phyloP scores from a whole-genome alignment of 2,329 filamentous ascomycete species.

The Aspergillus ustus region DNA sequence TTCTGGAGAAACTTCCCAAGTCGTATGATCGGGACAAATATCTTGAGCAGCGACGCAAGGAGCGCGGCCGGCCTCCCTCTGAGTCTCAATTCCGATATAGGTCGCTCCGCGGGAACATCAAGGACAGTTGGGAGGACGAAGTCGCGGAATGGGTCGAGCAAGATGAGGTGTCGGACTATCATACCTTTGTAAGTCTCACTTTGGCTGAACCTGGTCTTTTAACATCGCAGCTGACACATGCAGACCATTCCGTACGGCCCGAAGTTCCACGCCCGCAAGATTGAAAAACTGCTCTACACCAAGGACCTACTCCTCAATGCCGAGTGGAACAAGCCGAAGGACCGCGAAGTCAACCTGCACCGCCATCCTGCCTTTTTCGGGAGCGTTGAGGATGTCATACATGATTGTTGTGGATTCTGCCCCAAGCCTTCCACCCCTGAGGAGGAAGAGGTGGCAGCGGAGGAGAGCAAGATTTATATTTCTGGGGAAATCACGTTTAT shows the following conservation, averaged over 20 bases:
- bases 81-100: constrained; percentile 44
- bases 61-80: constrained; percentile 70
- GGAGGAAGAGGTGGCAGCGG: constrained; percentile 71
- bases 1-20: constrained; percentile 78
- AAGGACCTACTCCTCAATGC: constrained; percentile 82
- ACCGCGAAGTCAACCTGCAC: constrained; percentile 77
- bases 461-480: constrained; percentile 76
- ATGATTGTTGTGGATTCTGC: constrained; percentile 82
- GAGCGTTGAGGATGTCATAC: constrained; percentile 71
- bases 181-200: constrained; percentile 69
- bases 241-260: constrained; percentile 45
- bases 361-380: constrained; percentile 87
- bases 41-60: constrained; percentile 68
- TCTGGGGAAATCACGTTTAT: constrained; percentile 75
- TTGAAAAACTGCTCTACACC: constrained; percentile 81
- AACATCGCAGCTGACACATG: neutral
- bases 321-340: constrained; percentile 80
- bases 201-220: constrained; percentile 40
- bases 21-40: constrained; percentile 71
- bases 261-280: constrained; percentile 54
- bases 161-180: constrained; percentile 77
- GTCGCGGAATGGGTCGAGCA: constrained; percentile 81
- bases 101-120: constrained; percentile 71
- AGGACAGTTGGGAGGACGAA: constrained; percentile 77
- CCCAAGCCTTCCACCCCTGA: constrained; percentile 71